phyloP scores from a whole-genome alignment of 2,329 filamentous ascomycete genomes.

The Fusarium lateritium region DNA sequence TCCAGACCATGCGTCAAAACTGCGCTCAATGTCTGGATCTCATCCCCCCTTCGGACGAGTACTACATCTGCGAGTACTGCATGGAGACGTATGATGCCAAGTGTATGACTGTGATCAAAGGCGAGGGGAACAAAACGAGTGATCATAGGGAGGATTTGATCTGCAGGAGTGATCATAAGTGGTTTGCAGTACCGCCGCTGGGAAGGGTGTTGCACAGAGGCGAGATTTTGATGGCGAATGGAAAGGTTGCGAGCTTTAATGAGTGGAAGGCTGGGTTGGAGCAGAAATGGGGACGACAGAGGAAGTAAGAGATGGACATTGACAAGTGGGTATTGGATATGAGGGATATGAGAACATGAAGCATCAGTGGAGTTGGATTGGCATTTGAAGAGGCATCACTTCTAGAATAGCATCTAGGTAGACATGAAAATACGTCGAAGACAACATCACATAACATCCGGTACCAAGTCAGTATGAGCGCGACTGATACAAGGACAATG shows the following conservation, averaged over 20 bases:
- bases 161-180: constrained; percentile 57
- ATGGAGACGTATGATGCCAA: constrained; percentile 57
- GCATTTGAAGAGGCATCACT: constrained; percentile 4
- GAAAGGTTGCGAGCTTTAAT: constrained; percentile 51
- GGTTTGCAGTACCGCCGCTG: constrained; percentile 58
- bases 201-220: constrained; percentile 55
- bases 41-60: constrained; percentile 51
- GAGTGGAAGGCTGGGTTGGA: constrained; percentile 57
- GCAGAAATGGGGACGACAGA: constrained; percentile 48
- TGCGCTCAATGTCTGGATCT: constrained; percentile 58
- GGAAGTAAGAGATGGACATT: background rate
- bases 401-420: background rate
- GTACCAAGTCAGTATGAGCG: too few relatives aligned
- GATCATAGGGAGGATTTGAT: constrained; percentile 51
- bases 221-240: constrained; percentile 56
- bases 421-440: background rate
- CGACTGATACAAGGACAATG: too few relatives aligned
- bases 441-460: background rate
- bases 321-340: background rate
- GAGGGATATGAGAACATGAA: constrained; percentile 23
- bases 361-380: constrained; percentile 23
- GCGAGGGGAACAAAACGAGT: constrained; percentile 50
- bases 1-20: constrained; percentile 53
- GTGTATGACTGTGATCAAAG: constrained; percentile 54
- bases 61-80: constrained; percentile 57